Conservation (phyloP, 495 filamentous ascomycete genomes). For the Annulohypoxylon moriforme region DNA sequence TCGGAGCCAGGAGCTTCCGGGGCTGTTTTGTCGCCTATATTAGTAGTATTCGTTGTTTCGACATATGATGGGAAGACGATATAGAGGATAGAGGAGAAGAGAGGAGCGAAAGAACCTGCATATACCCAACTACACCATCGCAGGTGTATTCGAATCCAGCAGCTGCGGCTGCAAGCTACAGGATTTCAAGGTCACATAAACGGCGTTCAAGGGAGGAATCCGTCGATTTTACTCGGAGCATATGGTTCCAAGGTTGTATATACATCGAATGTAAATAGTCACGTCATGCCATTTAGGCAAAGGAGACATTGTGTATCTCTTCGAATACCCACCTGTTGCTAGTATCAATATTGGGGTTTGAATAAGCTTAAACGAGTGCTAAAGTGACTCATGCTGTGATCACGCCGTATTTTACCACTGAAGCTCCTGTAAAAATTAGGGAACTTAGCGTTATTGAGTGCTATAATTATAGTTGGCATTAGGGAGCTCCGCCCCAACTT, state of each 20-base stretch:
- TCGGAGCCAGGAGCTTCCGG: constrained; percentile 41
- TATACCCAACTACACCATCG: constrained; percentile 25
- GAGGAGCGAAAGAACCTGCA: not conserved
- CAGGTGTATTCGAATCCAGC: not conserved
- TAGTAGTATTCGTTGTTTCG: not conserved
- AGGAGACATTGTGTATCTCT: constrained; percentile 4
- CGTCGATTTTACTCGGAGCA: not conserved
- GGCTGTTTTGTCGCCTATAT: constrained; percentile 5
- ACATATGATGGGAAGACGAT: not conserved
- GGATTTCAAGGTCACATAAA: constrained; percentile 8
- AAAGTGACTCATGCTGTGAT: too few species aligned
- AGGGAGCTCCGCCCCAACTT: too few species aligned
- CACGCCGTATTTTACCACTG: too few species aligned
- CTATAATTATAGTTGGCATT: too few species aligned
- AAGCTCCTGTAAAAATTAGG: too few species aligned
- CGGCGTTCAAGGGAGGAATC: constrained; percentile 10
- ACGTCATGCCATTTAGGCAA: constrained; percentile 11
- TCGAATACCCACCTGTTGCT: constrained; percentile 25
- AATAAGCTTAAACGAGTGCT: not conserved
- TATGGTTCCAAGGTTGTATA: constrained; percentile 19
- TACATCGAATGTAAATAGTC: constrained; percentile 10
- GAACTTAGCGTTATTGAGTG: too few species aligned
- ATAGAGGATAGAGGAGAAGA: not conserved
- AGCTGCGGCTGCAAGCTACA: not conserved
- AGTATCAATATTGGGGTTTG: constrained; percentile 4